phyloP scores from a whole-genome alignment of 2,329 filamentous ascomycete genomes.

The Pseudogymnoascus sp. region DNA sequence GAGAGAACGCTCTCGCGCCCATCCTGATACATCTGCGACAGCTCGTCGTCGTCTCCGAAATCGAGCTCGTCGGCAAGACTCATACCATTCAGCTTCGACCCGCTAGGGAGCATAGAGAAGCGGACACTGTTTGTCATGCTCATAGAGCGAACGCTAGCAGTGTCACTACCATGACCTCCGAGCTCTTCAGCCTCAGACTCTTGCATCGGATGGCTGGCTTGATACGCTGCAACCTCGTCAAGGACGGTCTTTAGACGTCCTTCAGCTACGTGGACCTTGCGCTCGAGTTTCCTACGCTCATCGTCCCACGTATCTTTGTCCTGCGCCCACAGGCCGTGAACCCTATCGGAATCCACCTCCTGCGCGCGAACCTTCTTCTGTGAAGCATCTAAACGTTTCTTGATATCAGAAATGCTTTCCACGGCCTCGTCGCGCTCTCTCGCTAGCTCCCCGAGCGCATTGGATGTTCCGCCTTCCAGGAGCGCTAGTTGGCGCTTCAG shows the following conservation, averaged over 20 bases:
- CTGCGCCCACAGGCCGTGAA: slow-evolving; percentile 70
- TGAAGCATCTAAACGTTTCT: slow-evolving; percentile 63
- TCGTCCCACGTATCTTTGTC: slow-evolving; percentile 81
- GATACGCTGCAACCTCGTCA: slow-evolving; percentile 71
- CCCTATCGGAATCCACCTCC: slow-evolving; percentile 73
- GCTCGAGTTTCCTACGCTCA: slow-evolving; percentile 72
- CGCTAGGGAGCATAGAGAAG: slow-evolving; percentile 56
- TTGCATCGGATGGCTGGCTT: slow-evolving; percentile 42
- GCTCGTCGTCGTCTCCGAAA: slow-evolving; percentile 70
- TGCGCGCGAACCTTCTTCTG: slow-evolving; percentile 71
- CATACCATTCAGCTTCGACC: slow-evolving; percentile 52
- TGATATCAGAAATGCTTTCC: slow-evolving; percentile 61
- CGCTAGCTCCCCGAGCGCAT: slow-evolving; percentile 73
- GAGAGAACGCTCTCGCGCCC: slow-evolving; percentile 56
- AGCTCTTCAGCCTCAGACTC: slow-evolving; percentile 55
- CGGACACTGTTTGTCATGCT: slow-evolving; percentile 65
- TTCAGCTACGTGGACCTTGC: slow-evolving; percentile 83
- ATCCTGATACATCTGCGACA: slow-evolving; percentile 61
- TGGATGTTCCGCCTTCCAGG: slow-evolving; percentile 79
- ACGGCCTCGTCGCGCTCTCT: slow-evolving; percentile 80
- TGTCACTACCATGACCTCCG: slow-evolving; percentile 51
- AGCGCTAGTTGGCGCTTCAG: slow-evolving; percentile 78
- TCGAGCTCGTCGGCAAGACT: slow-evolving; percentile 87
- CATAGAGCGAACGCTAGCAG: slow-evolving; percentile 63
- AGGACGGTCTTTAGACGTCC: slow-evolving; percentile 73